These are phyloP conservation scores for Moesziomyces antarcticus DNA, from an alignment of 1,284 basidiomycete species.

Conservation along the genomic window DNA sequence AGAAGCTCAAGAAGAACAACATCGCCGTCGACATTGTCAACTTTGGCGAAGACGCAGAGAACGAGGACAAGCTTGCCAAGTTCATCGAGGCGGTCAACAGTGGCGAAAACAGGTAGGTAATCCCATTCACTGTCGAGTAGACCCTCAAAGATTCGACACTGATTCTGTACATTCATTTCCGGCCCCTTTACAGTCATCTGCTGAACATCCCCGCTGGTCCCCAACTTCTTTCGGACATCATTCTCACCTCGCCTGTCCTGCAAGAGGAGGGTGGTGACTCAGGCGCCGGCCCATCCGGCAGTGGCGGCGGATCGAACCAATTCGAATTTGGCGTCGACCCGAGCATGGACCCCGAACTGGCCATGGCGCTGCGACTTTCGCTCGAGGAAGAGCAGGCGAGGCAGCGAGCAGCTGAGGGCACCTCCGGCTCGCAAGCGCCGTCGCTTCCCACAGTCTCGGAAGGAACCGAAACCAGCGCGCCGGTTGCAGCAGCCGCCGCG, in stretches of 20 bases:
- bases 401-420: conserved; percentile 69
- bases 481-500: conserved; percentile 15
- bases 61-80: conserved; percentile 75
- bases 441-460: conserved; percentile 49
- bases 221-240: conserved; percentile 83
- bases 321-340: conserved; percentile 92
- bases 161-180: neutral
- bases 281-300: conserved; percentile 69
- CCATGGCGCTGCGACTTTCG: conserved; percentile 97
- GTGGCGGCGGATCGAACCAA: conserved; percentile 67
- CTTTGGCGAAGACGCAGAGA: conserved; percentile 74
- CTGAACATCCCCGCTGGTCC: conserved; percentile 80
- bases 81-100: conserved; percentile 83
- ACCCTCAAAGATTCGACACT: neutral
- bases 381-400: conserved; percentile 95
- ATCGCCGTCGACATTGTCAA: conserved; percentile 91
- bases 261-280: conserved; percentile 75
- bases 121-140: neutral
- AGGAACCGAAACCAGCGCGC: conserved; percentile 23
- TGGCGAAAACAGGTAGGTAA: conserved; percentile 80
- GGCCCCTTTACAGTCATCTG: conserved; percentile 72
- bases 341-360: conserved; percentile 92
- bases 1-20: conserved; percentile 99
- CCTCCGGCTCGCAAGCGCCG: conserved; percentile 41
- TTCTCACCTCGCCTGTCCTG: conserved; percentile 84